Evolutionary conservation across 1,139 yeast species (phyloP), one percentile per base, ranked within the genome.

Genomic region (Hanseniaspora gamundiae): DNA sequence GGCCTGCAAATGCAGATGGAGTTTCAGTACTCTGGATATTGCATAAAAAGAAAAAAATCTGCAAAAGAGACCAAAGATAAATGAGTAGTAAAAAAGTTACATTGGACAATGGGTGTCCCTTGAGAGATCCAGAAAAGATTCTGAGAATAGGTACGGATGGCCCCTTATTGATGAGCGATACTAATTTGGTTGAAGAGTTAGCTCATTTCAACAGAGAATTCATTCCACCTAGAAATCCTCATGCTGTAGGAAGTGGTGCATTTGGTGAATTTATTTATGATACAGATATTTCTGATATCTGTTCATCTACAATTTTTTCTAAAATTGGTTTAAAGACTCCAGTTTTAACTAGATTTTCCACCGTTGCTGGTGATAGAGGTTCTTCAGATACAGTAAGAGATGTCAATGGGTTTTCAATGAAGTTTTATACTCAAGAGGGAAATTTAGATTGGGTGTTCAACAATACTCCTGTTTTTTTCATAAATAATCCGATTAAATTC

Each of bases 311-410:
- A 35, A 70, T 73, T 53, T 67, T 73, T 52, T 68, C 66, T 46
- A 54, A 64, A 21, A 64, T 66, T 22, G 79, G 79, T 28, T 71
- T 73, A 56, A 68, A 66, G 52, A 70, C 76, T 17, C 66, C 68
- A 43, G 59, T 69, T 31, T 59, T 73, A 35, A 67, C 68, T n/a
- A 36, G 95, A 59, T 85, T 84, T 68, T 81, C 93, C 54, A 83
- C 94, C 41, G 95, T 85, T 45, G 94, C 94, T 55, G 94, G 94
- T 52, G 94, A 85, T 66, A 66, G 67, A 48, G 95, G 94, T 46
- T 75, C 87, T 43, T 78, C 94, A 35, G 94, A 85, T 62, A 70
- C 91, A 39, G 91, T 86, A 40, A 78, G 95, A 68, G 95, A 85
- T 61, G 94, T 94, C 51, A 76, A 94, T 67, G 95, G 95, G 24